Base-by-base conservation (phyloP, 164 flowering plant genomes). In the Vitis cinerea region DNA sequence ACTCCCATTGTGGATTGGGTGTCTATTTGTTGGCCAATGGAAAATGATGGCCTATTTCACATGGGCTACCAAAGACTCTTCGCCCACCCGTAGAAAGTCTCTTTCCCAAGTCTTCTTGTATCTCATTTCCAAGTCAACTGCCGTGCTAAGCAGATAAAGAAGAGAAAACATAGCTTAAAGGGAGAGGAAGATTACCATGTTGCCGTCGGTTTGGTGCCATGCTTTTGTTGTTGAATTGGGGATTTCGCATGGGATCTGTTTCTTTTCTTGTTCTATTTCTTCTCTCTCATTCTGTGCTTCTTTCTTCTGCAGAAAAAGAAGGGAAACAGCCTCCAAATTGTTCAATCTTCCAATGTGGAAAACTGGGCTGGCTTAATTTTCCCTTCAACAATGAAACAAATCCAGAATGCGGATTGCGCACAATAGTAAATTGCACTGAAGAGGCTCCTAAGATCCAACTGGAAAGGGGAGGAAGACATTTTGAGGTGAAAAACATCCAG, bases 381-480 rank as follows among this genome's bases (percentile, higher is more conserved):
- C 79, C 79, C 17, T 75, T 58, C 54, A 8, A 47, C 61, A 64
- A 50, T 6, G 13, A 4, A 7, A 11, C 44, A 8, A 10, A 37
- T 2, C 66, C 70, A 0, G 31, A 56, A 2, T 75, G 78, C 16
- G 79, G 79, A 1, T 49, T 64, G 0, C 53, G 23, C 29, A 7
- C 3, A 11, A 63, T 51, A 8, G 51, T 30, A 16, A 27, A 65
- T 29, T 31, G 71, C n/a, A 13, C 37, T 1, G 0, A n/a, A 8
- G n/a, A 10, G 3, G 1, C 1, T 17, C 64, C 61, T 14, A 55
- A 7, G 23, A 71, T 74, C 13, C 75, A 74, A 16, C 37, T 78
- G 13, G 50, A 53, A 13, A n/a, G 17, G n/a, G 67, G 44, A 27
- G 75, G 73, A 47, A 14, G 44, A 17, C 31, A 66, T 66, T 74